Percentiles rank a stretch among this genome's conserved stretches.
Evolutionary conservation across 1,284 basidiomycete genomes (phyloP).

Genomic region (Apiotrichum montevideense): DNA sequence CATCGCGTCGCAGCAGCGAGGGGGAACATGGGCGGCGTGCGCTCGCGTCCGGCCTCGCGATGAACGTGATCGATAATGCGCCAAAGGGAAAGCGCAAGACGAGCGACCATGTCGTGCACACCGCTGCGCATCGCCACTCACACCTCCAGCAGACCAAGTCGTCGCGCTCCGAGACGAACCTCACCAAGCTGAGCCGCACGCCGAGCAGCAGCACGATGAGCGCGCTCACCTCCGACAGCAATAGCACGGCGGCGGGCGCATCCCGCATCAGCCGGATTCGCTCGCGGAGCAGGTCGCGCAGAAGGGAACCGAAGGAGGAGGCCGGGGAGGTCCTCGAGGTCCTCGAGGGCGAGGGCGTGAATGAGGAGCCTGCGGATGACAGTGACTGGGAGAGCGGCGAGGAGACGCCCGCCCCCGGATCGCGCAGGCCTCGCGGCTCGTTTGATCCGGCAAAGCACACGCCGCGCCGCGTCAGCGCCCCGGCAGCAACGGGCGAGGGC

Average conservation of each 20-base stretch:
- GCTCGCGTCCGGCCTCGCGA: slow-evolving; percentile 33
- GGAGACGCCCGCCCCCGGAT: slow-evolving; percentile 8
- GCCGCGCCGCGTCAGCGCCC: neutral
- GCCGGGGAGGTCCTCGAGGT: slow-evolving; percentile 4
- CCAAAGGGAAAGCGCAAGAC: slow-evolving; percentile 24
- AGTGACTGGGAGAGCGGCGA: slow-evolving; percentile 19
- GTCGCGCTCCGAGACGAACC: slow-evolving; percentile 7
- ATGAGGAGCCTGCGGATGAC: neutral
- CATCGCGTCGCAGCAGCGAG: slow-evolving; percentile 24
- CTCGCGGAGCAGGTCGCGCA: neutral
- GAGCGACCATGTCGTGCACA: slow-evolving; percentile 1
- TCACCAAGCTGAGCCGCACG: slow-evolving; percentile 3
- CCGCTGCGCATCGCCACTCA: neutral
- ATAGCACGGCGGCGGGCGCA: neutral
- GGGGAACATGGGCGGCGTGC: slow-evolving; percentile 36
- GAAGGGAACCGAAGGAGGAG: neutral
- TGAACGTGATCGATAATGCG: slow-evolving; percentile 30
- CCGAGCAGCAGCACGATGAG: slow-evolving; percentile 6
- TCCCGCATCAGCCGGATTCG: too few species aligned
- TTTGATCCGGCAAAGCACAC: neutral
- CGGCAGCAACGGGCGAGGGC: neutral
- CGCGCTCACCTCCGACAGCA: slow-evolving; percentile 1
- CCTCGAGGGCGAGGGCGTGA: slow-evolving; percentile 1
- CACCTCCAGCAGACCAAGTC: slow-evolving; percentile 5
- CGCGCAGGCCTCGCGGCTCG: neutral